Evolutionary conservation across 805 yeast species (phyloP), one percentile per base, ranked within the genome.

Genomic region (Zygosaccharomyces kombuchaensis): DNA sequence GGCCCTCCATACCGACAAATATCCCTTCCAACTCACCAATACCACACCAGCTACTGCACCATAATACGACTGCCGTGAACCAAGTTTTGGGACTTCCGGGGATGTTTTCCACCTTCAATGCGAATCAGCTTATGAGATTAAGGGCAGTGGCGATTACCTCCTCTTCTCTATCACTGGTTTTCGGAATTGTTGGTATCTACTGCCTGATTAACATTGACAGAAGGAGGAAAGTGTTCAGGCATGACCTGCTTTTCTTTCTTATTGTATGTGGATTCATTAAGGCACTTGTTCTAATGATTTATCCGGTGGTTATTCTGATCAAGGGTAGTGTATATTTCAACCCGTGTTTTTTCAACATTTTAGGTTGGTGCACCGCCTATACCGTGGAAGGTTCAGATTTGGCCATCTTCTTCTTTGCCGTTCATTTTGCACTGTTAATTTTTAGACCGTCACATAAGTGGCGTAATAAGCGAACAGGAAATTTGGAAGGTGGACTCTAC

Each of bases 381-480:
- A 75, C 87, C 17, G 83, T 85, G 10, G 95, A 87, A 64, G 95
- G 95, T 16, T 88, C 90, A 1, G 97, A 89, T 65, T 59, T 87
- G 29, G 89, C 93, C 13, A 89, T 88, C 43, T 68, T 87, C 26
- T 75, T 83, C 29, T 84, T 89, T 66, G 96, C 96, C 1, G 66
- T 88, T 12, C 96, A 89, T 65, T 84, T 91, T 8, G 87, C 80
- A 22, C 59, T 88, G 35, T 67, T 87, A 25, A 83, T 89, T 4
- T 85, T 87, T 63, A 69, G 71, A 48, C 87, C 91, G 1, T 72
- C 70, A 23, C 71, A 73, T 47, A 73, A 70, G 46, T 71, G 75
- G 54, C 63, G 65, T 37, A 62, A 61, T 47, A 58, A 56, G 9
- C 62, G 67, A 46, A 61, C 67, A 19, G 66, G 66, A n/a, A 69